phyloP scores from a whole-genome alignment of 768 basidiomycete species.

The Nidularia sp. region DNA sequence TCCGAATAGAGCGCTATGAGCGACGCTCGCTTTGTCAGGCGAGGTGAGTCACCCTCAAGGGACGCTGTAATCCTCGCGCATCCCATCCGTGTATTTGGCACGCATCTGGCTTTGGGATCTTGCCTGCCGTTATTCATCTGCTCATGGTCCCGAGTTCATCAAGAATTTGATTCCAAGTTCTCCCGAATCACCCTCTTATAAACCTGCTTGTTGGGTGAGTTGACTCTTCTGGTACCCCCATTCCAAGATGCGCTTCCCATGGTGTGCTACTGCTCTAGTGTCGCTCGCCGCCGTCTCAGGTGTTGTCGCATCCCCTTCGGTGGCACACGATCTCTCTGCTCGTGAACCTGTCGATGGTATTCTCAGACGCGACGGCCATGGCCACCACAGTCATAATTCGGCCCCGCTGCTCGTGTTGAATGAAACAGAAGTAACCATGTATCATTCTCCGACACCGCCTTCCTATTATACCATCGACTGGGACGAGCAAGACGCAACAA shows the following conservation, averaged over 20 bases:
- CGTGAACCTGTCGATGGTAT: conserved; percentile 5
- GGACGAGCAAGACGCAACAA: conserved; percentile 41
- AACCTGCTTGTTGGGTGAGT: neutral
- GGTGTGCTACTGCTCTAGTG: neutral
- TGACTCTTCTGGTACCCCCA: neutral
- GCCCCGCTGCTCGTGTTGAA: conserved; percentile 62
- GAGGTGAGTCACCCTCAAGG: neutral
- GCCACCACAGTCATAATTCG: conserved; percentile 44
- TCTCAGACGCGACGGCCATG: conserved; percentile 30
- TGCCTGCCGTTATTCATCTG: too few relatives aligned
- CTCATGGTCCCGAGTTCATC: neutral
- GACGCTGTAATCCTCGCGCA: neutral
- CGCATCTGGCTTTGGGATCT: too few relatives aligned
- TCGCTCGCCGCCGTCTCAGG: neutral
- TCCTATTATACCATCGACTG: conserved; percentile 85
- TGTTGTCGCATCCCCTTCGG: neutral
- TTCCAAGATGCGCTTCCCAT: conserved; percentile 9
- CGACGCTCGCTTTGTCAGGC: neutral
- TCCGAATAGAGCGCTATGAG: neutral
- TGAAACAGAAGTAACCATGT: conserved; percentile 66
- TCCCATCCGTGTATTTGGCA: too few relatives aligned
- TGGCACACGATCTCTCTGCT: conserved; percentile 1
- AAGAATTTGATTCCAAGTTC: neutral
- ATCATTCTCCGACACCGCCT: conserved; percentile 67
- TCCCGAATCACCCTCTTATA: conserved; percentile 1